phyloP scores from a whole-genome alignment of 2,329 filamentous ascomycete genomes.

The Trichoderma sp. region DNA sequence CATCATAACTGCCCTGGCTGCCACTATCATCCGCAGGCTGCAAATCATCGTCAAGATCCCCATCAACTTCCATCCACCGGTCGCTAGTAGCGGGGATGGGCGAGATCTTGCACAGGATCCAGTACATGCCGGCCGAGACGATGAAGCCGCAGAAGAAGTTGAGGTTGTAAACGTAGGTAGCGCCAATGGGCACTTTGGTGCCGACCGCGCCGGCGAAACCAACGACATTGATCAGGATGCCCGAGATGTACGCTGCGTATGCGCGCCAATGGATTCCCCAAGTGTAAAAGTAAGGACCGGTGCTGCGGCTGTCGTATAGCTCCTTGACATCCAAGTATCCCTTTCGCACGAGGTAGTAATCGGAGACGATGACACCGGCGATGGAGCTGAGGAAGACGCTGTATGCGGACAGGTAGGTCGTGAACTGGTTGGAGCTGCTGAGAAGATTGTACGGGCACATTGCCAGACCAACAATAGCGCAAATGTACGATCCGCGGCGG shows the following conservation, averaged over 20 bases:
- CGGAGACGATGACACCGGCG: conserved; percentile 83
- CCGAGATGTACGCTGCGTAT: conserved; percentile 78
- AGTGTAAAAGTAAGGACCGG: conserved; percentile 71
- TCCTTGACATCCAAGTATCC: conserved; percentile 79
- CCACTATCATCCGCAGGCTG: conserved; percentile 48
- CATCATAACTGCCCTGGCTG: conserved; percentile 36
- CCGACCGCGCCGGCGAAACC: conserved; percentile 86
- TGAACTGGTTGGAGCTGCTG: conserved; percentile 76
- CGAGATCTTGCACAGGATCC: conserved; percentile 64
- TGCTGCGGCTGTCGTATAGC: conserved; percentile 71
- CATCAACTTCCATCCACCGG: conserved; percentile 75
- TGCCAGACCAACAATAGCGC: conserved; percentile 73
- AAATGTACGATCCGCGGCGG: conserved; percentile 83
- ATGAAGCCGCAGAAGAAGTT: conserved; percentile 90
- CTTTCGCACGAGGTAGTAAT: conserved; percentile 84
- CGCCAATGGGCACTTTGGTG: conserved; percentile 68
- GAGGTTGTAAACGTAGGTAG: conserved; percentile 83
- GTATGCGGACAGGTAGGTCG: conserved; percentile 88
- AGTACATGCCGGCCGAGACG: conserved; percentile 69
- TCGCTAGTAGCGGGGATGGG: conserved; percentile 75
- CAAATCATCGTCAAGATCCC: conserved; percentile 60
- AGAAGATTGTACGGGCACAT: conserved; percentile 89
- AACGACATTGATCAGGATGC: conserved; percentile 87
- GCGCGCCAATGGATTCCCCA: conserved; percentile 80
- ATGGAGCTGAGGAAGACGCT: conserved; percentile 93